These are phyloP conservation scores for Aspergillus luchuensis DNA, from an alignment of 2,329 filamentous ascomycete genomes.

Conservation along the genomic window DNA sequence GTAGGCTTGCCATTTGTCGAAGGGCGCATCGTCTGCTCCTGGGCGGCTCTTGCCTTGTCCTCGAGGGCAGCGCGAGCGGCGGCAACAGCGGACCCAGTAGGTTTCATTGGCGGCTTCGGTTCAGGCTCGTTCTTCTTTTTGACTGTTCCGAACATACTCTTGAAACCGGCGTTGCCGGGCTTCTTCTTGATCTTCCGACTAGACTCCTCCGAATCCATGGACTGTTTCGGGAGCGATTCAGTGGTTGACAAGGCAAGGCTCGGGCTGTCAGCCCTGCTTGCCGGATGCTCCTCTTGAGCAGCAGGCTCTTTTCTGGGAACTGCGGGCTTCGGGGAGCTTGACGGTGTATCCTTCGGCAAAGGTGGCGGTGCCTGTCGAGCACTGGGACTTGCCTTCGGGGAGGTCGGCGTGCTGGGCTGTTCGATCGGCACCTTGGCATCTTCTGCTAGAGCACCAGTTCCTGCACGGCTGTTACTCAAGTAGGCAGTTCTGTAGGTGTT, in stretches of 20 bases:
- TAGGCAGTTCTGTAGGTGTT: conserved; percentile 84
- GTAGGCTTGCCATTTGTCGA: conserved; percentile 28
- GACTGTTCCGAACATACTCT: conserved; percentile 46
- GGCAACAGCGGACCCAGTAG: conserved; percentile 42
- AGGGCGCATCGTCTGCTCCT: conserved; percentile 28
- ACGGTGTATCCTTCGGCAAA: conserved; percentile 34
- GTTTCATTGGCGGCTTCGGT: conserved; percentile 34
- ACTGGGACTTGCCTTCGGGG: conserved; percentile 28
- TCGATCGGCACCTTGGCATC: conserved; percentile 43
- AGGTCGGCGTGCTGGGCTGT: conserved; percentile 25
- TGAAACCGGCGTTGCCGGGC: conserved; percentile 43
- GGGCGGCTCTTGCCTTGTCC: conserved; percentile 38
- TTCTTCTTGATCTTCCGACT: conserved; percentile 50
- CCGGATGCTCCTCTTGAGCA: conserved; percentile 14
- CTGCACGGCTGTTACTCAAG: conserved; percentile 70
- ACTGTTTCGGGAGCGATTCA: conserved; percentile 38
- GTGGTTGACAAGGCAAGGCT: conserved; percentile 25
- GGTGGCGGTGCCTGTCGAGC: conserved; percentile 34
- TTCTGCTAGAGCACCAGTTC: conserved; percentile 62
- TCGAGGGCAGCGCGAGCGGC: conserved; percentile 48
- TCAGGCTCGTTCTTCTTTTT: conserved; percentile 40
- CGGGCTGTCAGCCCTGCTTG: conserved; percentile 18
- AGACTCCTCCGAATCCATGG: conserved; percentile 35
- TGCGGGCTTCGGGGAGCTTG: conserved; percentile 30
- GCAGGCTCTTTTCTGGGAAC: conserved; percentile 27